A percentile compares a stretch with the other conserved stretches of the same genome.
Evolutionary conservation across 768 basidiomycete genomes (phyloP).

Genomic region (Russula lepida): DNA sequence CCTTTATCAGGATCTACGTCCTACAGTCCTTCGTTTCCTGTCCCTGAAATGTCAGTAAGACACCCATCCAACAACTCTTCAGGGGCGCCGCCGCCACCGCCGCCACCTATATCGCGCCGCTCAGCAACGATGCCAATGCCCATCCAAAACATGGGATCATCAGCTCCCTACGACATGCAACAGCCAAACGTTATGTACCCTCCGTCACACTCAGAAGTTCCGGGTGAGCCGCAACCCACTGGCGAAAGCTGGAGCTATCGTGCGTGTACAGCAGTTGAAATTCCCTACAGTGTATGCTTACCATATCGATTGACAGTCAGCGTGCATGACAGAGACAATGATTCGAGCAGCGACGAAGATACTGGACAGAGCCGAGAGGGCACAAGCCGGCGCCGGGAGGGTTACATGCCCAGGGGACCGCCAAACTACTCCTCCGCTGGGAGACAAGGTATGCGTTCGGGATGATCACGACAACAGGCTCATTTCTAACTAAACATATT

Average conservation of each 20-base stretch:
- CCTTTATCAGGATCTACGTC: not conserved
- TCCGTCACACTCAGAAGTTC: not conserved
- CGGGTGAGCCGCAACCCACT: no score
- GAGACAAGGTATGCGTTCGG: no score
- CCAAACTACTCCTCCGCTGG: not conserved
- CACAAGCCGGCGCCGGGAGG: no score
- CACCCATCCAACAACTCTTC: not conserved
- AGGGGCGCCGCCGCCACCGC: not conserved
- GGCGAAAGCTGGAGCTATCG: not conserved
- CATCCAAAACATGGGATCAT: not conserved
- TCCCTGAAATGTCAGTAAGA: not conserved
- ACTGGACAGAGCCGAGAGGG: not conserved
- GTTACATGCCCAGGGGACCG: not conserved
- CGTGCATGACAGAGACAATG: not conserved
- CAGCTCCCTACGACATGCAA: not conserved
- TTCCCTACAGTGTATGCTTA: not conserved
- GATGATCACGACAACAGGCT: no score
- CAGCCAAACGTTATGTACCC: not conserved
- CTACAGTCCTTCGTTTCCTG: not conserved
- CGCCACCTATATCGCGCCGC: not conserved
- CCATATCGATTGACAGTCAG: not conserved
- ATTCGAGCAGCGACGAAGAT: not conserved
- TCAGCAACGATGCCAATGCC: not conserved
- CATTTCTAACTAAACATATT: no score
- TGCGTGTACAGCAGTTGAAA: not conserved